A percentile compares a stretch with the other conserved stretches of the same genome.
Evolutionary conservation across 1,139 yeast species (phyloP).

Genomic region (Nakaseomyces glabratus): DNA sequence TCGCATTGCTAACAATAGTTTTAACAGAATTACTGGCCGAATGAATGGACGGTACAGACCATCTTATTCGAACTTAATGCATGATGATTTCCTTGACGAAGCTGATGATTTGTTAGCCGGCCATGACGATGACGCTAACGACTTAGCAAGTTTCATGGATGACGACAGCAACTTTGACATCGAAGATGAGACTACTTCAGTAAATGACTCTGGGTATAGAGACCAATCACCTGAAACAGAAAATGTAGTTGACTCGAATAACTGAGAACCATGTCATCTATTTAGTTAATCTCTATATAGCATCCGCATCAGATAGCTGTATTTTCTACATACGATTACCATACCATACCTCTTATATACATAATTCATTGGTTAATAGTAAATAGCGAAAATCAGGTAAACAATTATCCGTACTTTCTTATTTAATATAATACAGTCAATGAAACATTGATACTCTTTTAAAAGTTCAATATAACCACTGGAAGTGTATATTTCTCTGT

Average conservation of each 20-base stretch:
- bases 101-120: conserved; percentile 32
- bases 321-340: too few species aligned
- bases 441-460: too few species aligned
- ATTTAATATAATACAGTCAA: too few species aligned
- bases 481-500: too few species aligned
- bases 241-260: not conserved
- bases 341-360: too few species aligned
- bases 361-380: too few species aligned
- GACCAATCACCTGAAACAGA: conserved; percentile 9
- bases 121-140: conserved; percentile 32
- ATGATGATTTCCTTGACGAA: conserved; percentile 30
- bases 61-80: conserved; percentile 27
- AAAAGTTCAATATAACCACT: too few species aligned
- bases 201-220: conserved; percentile 13
- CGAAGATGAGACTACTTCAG: conserved; percentile 14
- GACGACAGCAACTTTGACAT: conserved; percentile 29
- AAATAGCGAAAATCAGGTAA: too few species aligned
- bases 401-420: too few species aligned
- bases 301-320: too few species aligned
- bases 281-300: too few species aligned
- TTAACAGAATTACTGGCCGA: conserved; percentile 14
- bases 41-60: conserved; percentile 21
- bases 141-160: conserved; percentile 26
- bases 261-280: not conserved
- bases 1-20: conserved; percentile 11